These are phyloP conservation scores for Houttuynia cordata DNA, from an alignment of 164 flowering plant species.

Conservation along the genomic window DNA sequence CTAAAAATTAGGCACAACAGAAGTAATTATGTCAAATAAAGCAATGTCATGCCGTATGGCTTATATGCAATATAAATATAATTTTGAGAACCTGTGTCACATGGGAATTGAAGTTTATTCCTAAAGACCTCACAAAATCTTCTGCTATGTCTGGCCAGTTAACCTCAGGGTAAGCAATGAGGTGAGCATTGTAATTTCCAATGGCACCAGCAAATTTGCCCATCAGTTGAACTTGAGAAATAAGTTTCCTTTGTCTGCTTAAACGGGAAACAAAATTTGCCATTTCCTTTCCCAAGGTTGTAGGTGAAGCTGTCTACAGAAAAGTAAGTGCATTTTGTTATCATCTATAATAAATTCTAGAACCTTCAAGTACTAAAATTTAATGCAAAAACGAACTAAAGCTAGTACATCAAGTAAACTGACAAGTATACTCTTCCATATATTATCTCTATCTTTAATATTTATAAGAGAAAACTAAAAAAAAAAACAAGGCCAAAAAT, in stretches of 20 bases:
- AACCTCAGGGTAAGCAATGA: slow-evolving; percentile 72
- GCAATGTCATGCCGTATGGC: neutral
- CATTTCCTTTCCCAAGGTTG: slow-evolving; percentile 93
- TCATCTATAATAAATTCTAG: neutral
- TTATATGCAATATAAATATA: neutral
- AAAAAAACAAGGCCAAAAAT: neutral
- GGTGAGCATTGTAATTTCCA: slow-evolving; percentile 93
- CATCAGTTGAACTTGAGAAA: slow-evolving; percentile 47
- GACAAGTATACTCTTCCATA: neutral
- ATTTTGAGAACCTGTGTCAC: slow-evolving; percentile 65
- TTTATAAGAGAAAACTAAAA: neutral
- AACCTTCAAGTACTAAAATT: neutral
- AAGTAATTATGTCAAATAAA: neutral
- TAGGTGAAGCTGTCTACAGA: slow-evolving; percentile 83
- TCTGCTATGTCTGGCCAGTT: slow-evolving; percentile 75
- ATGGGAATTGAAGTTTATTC: slow-evolving; percentile 76
- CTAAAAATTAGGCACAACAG: neutral
- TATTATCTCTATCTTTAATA: no score
- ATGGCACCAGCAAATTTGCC: slow-evolving; percentile 98
- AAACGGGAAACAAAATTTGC: slow-evolving; percentile 67
- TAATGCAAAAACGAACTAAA: neutral
- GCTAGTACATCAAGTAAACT: neutral
- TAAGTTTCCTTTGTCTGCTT: slow-evolving; percentile 39
- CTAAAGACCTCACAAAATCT: slow-evolving; percentile 79
- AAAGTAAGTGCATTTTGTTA: neutral